Percentiles rank a stretch among this genome's conserved stretches.
These are phyloP conservation scores for Atalantia buxifolia DNA, from an alignment of 345 rosid species.

Conservation along the genomic window DNA sequence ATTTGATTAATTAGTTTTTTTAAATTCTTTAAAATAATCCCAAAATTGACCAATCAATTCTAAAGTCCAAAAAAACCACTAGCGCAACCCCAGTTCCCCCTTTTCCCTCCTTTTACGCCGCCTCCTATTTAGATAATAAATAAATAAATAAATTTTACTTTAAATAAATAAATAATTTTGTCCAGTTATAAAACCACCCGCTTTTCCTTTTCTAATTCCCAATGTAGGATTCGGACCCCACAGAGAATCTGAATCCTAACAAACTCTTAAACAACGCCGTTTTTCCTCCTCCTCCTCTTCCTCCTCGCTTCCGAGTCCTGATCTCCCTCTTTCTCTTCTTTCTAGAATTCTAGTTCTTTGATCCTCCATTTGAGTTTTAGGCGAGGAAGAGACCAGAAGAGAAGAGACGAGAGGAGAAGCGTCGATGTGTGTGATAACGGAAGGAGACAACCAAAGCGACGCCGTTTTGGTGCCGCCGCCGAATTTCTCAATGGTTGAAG, in stretches of 20 bases:
- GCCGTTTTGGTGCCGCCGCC: conserved; percentile 46
- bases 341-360: neutral
- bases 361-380: neutral
- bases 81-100: no score
- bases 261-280: neutral
- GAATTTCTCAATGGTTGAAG: conserved; percentile 83
- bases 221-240: neutral
- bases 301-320: neutral
- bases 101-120: no score
- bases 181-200: no score
- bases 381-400: no score
- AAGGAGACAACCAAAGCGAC: conserved; percentile 20
- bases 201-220: neutral
- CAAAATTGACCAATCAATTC: no score
- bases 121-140: no score
- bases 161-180: no score
- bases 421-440: conserved; percentile 41
- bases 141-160: no score
- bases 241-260: neutral
- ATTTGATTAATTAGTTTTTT: neutral
- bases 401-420: neutral
- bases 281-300: no score
- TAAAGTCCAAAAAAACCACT: no score
- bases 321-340: neutral
- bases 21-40: no score